These are phyloP conservation scores for Puccinia horiana DNA, from an alignment of 1,284 basidiomycete genomes.

Conservation along the genomic window DNA sequence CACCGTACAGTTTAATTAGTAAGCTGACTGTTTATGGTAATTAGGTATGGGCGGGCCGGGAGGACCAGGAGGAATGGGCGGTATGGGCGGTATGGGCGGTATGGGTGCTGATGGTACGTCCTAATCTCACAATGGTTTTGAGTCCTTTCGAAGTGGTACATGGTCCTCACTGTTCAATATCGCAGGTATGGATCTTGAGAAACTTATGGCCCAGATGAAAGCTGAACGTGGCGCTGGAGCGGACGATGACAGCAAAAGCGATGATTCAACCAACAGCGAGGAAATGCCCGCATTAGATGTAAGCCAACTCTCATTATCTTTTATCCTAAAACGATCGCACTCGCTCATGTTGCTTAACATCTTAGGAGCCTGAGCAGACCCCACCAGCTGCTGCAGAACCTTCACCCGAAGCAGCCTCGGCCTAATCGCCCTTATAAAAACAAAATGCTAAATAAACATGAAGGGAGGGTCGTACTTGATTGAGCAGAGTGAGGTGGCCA, in stretches of 20 bases:
- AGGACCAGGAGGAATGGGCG: neutral
- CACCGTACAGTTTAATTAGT: neutral
- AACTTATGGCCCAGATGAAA: slow-evolving; percentile 43
- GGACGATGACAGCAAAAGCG: slow-evolving; percentile 23
- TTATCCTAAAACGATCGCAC: neutral
- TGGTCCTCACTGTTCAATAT: neutral
- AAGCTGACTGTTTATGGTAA: neutral
- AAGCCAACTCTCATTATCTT: neutral
- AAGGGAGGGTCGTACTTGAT: neutral
- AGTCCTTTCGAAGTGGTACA: neutral
- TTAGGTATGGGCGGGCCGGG: slow-evolving; percentile 31
- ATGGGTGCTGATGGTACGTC: slow-evolving; percentile 1
- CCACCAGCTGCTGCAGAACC: slow-evolving; percentile 11
- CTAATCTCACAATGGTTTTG: neutral
- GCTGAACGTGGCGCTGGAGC: neutral
- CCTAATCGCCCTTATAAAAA: neutral
- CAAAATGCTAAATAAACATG: neutral
- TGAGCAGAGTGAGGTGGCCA: neutral
- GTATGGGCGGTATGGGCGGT: neutral
- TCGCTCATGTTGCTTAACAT: neutral
- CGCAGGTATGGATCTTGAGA: slow-evolving; percentile 39
- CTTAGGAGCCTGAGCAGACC: slow-evolving; percentile 10
- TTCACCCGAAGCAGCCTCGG: neutral
- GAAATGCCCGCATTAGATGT: slow-evolving; percentile 44
- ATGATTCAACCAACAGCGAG: slow-evolving; percentile 35